A percentile compares a stretch with the other conserved stretches of the same genome.
Conservation (phyloP, 2,329 filamentous ascomycete species). For the Monosporascus sp. region DNA sequence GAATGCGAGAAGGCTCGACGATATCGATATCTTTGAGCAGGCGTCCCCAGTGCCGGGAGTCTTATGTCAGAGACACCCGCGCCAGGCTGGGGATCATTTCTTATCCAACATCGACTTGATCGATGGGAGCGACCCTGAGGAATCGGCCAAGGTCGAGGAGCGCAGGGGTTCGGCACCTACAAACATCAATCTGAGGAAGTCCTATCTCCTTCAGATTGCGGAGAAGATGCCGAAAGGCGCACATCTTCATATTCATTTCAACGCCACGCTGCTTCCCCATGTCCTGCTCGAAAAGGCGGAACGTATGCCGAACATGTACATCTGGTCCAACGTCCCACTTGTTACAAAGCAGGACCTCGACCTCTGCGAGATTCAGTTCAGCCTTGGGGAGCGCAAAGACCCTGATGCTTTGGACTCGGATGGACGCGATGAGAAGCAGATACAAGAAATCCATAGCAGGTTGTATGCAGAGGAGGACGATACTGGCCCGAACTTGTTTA, state of each 20-base stretch:
- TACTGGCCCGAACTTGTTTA: conserved; percentile 18
- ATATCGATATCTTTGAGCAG: conserved; percentile 10
- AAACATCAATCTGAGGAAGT: conserved; percentile 26
- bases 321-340: conserved; percentile 56
- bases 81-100: conserved; percentile 52
- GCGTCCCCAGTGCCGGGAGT: conserved; percentile 2
- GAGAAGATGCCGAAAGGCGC: conserved; percentile 63
- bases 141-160: neutral
- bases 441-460: conserved; percentile 28
- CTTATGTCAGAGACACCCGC: conserved; percentile 37
- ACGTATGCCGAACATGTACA: conserved; percentile 61
- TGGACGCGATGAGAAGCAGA: conserved; percentile 45
- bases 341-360: conserved; percentile 37
- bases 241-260: conserved; percentile 73
- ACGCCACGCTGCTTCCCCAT: conserved; percentile 61
- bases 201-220: conserved; percentile 52
- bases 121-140: conserved; percentile 16
- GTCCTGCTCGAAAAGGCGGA: conserved; percentile 52
- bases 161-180: neutral
- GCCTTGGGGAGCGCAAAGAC: conserved; percentile 29
- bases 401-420: conserved; percentile 24
- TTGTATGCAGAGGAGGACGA: conserved; percentile 7
- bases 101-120: conserved; percentile 51
- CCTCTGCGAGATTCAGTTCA: conserved; percentile 58
- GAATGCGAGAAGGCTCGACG: conserved; percentile 8